Percentiles rank a stretch among this genome's conserved stretches.
Conservation (phyloP, 2,329 filamentous ascomycete genomes). For the Dactylonectria macrodidyma region DNA sequence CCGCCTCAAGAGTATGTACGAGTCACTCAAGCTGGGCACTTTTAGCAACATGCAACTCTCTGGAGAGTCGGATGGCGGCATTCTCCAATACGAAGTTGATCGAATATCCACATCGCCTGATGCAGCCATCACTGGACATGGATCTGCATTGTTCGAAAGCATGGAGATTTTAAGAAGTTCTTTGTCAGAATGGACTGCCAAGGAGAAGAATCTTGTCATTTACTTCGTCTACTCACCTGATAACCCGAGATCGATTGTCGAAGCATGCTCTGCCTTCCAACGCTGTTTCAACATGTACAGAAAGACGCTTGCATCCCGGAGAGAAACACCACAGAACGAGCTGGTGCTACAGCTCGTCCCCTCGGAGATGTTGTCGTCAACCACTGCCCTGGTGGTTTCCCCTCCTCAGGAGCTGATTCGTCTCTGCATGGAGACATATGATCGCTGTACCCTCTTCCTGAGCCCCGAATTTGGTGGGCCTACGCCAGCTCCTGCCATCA, state of each 20-base stretch:
- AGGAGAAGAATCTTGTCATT: slow-evolving; percentile 77
- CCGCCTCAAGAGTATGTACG: slow-evolving; percentile 79
- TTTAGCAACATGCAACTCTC: slow-evolving; percentile 68
- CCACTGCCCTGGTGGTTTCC: slow-evolving; percentile 74
- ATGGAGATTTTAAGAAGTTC: slow-evolving; percentile 65
- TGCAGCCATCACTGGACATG: slow-evolving; percentile 58
- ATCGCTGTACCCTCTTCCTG: slow-evolving; percentile 74
- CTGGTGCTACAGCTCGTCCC: slow-evolving; percentile 85
- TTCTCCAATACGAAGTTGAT: slow-evolving; percentile 67
- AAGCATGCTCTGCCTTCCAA: slow-evolving; percentile 82
- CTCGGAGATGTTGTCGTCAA: slow-evolving; percentile 75
- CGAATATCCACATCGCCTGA: slow-evolving; percentile 59
- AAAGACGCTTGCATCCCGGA: slow-evolving; percentile 60
- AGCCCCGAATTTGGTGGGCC: slow-evolving; percentile 60
- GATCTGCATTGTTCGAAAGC: slow-evolving; percentile 63
- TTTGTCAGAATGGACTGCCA: slow-evolving; percentile 58
- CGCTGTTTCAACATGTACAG: slow-evolving; percentile 75
- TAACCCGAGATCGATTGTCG: slow-evolving; percentile 72
- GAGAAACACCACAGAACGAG: slow-evolving; percentile 68
- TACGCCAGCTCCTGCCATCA: slow-evolving; percentile 78
- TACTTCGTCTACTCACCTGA: slow-evolving; percentile 82
- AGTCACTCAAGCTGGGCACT: slow-evolving; percentile 79
- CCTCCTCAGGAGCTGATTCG: slow-evolving; percentile 71
- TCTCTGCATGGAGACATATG: slow-evolving; percentile 83
- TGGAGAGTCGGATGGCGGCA: slow-evolving; percentile 57